Base-by-base conservation (phyloP, 352 stramenopile species). In the Phytophthora hybrid region DNA sequence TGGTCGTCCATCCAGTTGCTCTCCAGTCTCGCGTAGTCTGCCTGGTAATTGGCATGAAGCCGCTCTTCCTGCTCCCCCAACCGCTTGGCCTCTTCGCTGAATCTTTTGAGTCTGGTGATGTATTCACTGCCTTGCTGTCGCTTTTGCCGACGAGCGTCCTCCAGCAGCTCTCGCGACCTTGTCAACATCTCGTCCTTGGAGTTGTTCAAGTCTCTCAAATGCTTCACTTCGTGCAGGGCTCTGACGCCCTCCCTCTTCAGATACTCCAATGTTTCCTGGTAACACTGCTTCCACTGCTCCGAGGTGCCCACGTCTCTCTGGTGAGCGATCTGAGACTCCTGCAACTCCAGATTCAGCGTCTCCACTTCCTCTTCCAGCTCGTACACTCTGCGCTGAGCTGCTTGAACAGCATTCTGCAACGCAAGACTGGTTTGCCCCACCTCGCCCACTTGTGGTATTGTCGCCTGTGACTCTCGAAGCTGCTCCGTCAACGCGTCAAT, bases 401-500 rank as follows among this genome's bases (percentile, higher is more conserved):
- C 16, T 49, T 49, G 16, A 49, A 19, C 41, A 49, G 41, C 41
- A 7, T 49, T 49, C 14, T 19, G 14, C n/a, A 19, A 8, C 41
- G 41, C 41, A 6, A 49, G 14, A 49, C 14, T 18, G 41, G 16
- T 3, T 1, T 49, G 41, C 14, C 41, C 41, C 41, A 49, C 14
- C 41, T 18, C 41, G 14, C 41, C 41, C 21, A 7, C 23, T 41
- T 41, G 26, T 21, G 21, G 18, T 11, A 26, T 58, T 14, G 8
- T 13, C 29, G 52, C 52, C 29, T 58, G 52, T 8, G 60, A 21
- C 47, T 51, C 60, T 14, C 21, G 49, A 41, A 67, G 47, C 34
- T 67, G 49, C 34, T 59, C 5, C 13, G 37, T 4, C 19, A 58
- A 51, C 19, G 11, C 5, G 14, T 57, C 63, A 31, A 69, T 57